These are phyloP conservation scores for Taiozyma sp. DNA, from an alignment of 1,139 yeast genomes.

Conservation along the genomic window DNA sequence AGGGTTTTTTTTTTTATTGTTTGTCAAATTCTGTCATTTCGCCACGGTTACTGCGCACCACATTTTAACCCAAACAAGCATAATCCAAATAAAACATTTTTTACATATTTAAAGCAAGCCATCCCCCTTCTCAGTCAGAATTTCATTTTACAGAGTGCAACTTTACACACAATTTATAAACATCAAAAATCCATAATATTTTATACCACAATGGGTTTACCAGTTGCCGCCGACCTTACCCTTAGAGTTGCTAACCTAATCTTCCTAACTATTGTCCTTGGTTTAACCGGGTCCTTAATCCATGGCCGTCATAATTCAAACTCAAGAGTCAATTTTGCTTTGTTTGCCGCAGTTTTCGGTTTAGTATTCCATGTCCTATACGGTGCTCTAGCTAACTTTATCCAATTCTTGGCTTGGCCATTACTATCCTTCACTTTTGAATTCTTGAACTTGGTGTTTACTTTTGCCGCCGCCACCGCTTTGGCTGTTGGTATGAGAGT, in stretches of 20 bases:
- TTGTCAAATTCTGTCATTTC: not conserved
- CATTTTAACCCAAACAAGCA: not conserved
- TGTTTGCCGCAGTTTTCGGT: conserved; percentile 85
- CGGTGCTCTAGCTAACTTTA: conserved; percentile 72
- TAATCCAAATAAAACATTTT: not conserved
- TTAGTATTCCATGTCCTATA: conserved; percentile 73
- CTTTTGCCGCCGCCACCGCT: conserved; percentile 92
- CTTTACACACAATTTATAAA: too few species aligned
- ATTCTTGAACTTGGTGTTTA: conserved; percentile 83
- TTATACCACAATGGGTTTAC: conserved; percentile 3
- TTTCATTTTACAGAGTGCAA: too few species aligned
- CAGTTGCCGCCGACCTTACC: conserved; percentile 2
- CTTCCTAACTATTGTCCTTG: conserved; percentile 72
- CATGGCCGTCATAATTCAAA: conserved; percentile 55
- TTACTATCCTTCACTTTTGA: conserved; percentile 67
- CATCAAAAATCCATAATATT: too few species aligned
- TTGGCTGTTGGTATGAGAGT: conserved; percentile 83
- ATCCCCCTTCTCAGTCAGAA: not conserved
- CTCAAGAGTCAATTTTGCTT: conserved; percentile 84
- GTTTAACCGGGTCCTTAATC: conserved; percentile 80
- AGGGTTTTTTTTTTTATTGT: not conserved
- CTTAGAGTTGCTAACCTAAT: conserved; percentile 51
- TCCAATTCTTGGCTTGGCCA: conserved; percentile 85
- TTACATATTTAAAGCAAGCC: not conserved
- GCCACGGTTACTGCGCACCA: not conserved